These are phyloP conservation scores for Flaveria robusta DNA, from an alignment of 129 eudicot genomes.

Conservation along the genomic window DNA sequence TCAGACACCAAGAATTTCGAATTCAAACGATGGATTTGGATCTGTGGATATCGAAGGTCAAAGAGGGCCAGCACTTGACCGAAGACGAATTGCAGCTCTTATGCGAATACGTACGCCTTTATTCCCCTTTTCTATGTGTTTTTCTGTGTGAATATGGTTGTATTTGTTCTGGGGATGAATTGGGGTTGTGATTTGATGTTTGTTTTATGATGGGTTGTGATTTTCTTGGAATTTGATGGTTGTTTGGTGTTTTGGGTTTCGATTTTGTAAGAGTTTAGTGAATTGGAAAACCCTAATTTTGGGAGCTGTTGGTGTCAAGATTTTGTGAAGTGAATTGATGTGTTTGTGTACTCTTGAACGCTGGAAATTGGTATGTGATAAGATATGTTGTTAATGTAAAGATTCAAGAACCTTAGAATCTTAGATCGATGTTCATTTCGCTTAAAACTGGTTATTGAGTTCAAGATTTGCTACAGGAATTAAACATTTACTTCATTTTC, in stretches of 20 bases:
- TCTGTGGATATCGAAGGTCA: constrained; percentile 90
- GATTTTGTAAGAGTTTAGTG: constrained; percentile 18
- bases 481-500: background rate
- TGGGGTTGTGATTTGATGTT: constrained; percentile 18
- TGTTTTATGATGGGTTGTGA: background rate
- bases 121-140: background rate
- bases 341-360: constrained; percentile 3
- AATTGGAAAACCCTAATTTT: constrained; percentile 37
- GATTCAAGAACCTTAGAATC: background rate
- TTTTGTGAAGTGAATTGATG: constrained; percentile 6
- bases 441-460: constrained; percentile 18
- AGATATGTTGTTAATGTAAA: background rate
- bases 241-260: constrained; percentile 5
- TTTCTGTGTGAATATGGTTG: background rate
- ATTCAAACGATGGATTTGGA: constrained; percentile 81
- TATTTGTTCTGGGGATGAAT: constrained; percentile 6
- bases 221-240: constrained; percentile 12
- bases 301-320: constrained; percentile 12
- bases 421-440: constrained; percentile 15
- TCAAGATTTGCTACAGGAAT: too few species aligned
- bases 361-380: background rate
- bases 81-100: constrained; percentile 98
- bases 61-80: constrained; percentile 94
- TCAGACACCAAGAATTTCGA: background rate
- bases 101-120: constrained; percentile 79